These are phyloP conservation scores for Penicillium fuscoglaucum DNA, from an alignment of 2,329 filamentous ascomycete species.

Conservation along the genomic window DNA sequence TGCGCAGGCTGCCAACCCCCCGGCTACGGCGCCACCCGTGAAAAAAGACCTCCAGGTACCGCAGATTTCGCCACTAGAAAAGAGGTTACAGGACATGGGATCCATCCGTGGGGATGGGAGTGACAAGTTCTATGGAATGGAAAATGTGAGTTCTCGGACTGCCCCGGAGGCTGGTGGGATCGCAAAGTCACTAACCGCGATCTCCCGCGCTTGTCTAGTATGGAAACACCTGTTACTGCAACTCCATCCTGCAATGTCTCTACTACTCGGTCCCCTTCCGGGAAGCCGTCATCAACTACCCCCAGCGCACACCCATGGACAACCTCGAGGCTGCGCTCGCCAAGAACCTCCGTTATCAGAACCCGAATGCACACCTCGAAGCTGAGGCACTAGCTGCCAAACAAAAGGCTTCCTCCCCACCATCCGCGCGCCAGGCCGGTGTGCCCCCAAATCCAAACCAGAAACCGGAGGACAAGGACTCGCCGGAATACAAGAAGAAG, in stretches of 20 bases:
- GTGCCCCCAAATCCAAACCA: slow-evolving; percentile 57
- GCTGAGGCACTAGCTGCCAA: slow-evolving; percentile 50
- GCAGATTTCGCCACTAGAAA: slow-evolving; percentile 61
- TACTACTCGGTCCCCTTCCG: slow-evolving; percentile 95
- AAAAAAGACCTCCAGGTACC: slow-evolving; percentile 63
- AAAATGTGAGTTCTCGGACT: slow-evolving; percentile 75
- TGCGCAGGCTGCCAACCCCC: slow-evolving; percentile 49
- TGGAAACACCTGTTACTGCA: slow-evolving; percentile 98
- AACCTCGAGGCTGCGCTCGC: slow-evolving; percentile 60
- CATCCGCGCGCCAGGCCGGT: slow-evolving; percentile 48
- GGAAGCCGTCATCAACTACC: slow-evolving; percentile 90
- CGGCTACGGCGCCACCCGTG: slow-evolving; percentile 47
- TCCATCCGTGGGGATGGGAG: slow-evolving; percentile 82
- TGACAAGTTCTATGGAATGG: slow-evolving; percentile 97
- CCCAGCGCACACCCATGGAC: slow-evolving; percentile 68
- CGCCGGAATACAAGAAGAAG: slow-evolving; percentile 97
- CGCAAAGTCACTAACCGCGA: slow-evolving; percentile 19
- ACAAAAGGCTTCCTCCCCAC: slow-evolving; percentile 43
- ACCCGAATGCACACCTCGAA: slow-evolving; percentile 57
- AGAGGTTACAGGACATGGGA: slow-evolving; percentile 79
- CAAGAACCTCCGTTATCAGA: slow-evolving; percentile 57
- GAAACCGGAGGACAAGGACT: slow-evolving; percentile 90
- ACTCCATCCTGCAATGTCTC: slow-evolving; percentile 95
- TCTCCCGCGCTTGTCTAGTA: slow-evolving; percentile 60
- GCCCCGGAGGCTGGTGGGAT: not conserved